Evolutionary conservation across 73 alveolate genomes (phyloP).

Genomic region (Paramecium pentaurelia): DNA sequence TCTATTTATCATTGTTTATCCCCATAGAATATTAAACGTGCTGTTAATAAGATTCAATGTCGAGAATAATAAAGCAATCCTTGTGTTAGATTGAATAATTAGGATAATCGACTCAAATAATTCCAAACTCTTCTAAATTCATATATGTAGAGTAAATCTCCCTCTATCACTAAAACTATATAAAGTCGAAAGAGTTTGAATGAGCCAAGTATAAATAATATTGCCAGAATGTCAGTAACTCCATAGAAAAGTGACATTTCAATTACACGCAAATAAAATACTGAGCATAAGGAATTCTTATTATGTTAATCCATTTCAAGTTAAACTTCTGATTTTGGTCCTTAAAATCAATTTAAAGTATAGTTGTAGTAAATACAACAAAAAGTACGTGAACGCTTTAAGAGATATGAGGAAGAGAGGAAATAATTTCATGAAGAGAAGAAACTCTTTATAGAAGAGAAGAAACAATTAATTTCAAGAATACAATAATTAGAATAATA

Average conservation of each 20-base stretch:
- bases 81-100: not conserved
- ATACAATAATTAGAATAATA: not conserved
- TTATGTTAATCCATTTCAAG: not conserved
- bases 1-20: not conserved
- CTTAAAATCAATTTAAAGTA: not conserved
- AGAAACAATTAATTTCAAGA: not conserved
- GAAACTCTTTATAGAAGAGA: not conserved
- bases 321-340: not conserved
- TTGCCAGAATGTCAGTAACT: not conserved
- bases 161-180: not conserved
- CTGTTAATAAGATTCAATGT: not conserved
- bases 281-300: constrained; percentile 15
- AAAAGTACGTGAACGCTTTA: not conserved
- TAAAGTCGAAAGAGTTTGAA: not conserved
- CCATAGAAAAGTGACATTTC: not conserved
- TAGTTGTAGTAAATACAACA: not conserved
- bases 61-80: not conserved
- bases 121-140: not conserved
- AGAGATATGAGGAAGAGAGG: not conserved
- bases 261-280: not conserved
- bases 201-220: not conserved
- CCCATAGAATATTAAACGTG: not conserved
- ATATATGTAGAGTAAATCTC: not conserved
- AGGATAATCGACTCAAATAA: not conserved
- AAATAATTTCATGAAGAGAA: not conserved